Evolutionary conservation across 352 stramenopile species (phyloP), one percentile per base, ranked within the genome.

Genomic region (Pythium apleroticum): DNA sequence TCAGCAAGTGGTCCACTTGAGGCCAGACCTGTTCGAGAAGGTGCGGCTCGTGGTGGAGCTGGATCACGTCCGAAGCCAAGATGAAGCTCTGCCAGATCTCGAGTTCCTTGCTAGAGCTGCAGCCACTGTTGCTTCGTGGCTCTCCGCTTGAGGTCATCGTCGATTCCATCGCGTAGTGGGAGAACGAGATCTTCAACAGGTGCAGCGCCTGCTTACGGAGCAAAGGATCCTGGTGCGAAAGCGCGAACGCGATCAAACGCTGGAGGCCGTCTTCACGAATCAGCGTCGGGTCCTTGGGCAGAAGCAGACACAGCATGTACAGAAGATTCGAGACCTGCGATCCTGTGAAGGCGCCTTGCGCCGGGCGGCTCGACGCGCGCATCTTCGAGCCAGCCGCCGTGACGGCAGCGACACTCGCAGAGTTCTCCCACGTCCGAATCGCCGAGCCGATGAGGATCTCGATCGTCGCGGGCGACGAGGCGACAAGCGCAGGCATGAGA

Each of bases 1-100:
- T 55, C 24, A 95, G 69, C 19, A 95, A 46, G 8, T 67, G 55
- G 14, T 76, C 76, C 24, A 95, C 78, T 24, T 93, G 85, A 11
- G 84, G 76, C 86, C 86, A 95, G 20, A 93, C 86, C 55, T 95
- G 84, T 57, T 93, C 86, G 60, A 95, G 77, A 24, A 95, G 45
- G 52, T 95, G 86, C 57, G 86, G 84, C 53, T 93, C 82, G 37
- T 95, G 84, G 48, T 95, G 84, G 69, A 91, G 85, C 57, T 93
- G 83, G 39, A 95, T 90, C 14, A 95, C 84, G 24, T 95, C 83
- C 1, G 84, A 92, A 4, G 80, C 83, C 1, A 78, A 77, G 41
- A 95, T 60, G 33, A 92, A 95, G 57, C 72, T 86, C 64, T 84
- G 74, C 86, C 86, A 95, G 20, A 66, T 78, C 33, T 64, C 56